These are phyloP conservation scores for Xerocomellus dryophilus DNA, from an alignment of 768 basidiomycete genomes.

Conservation along the genomic window DNA sequence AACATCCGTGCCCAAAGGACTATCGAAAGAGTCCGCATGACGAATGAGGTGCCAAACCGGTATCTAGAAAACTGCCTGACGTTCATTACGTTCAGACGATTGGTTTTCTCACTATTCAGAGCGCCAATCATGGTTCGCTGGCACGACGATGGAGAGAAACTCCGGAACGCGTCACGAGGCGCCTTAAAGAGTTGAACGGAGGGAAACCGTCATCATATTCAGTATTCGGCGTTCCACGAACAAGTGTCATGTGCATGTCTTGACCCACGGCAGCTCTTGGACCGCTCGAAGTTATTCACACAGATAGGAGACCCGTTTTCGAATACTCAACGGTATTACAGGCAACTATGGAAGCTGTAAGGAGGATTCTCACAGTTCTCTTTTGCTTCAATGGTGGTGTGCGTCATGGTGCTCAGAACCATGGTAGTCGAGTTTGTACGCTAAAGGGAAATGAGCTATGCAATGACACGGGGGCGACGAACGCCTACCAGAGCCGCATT, in stretches of 20 bases:
- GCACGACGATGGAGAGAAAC: no score
- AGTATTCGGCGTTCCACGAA: not conserved
- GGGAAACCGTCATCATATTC: not conserved
- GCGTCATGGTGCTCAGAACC: slow-evolving; percentile 50
- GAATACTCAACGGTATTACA: slow-evolving; percentile 11
- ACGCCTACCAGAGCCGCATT: slow-evolving; percentile 86
- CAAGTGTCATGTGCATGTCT: not conserved
- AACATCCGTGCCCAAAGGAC: no score
- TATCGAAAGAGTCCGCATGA: not conserved
- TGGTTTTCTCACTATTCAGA: not conserved
- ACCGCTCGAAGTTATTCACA: not conserved
- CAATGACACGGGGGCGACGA: not conserved
- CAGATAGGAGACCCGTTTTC: not conserved
- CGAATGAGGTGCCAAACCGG: not conserved
- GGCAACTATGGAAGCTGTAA: slow-evolving; percentile 17
- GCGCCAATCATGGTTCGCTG: no score
- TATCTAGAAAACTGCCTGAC: not conserved
- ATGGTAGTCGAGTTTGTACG: slow-evolving; percentile 72
- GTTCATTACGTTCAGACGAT: not conserved
- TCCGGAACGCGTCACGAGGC: not conserved
- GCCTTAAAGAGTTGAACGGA: not conserved
- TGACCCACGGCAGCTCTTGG: not conserved
- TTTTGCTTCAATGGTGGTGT: slow-evolving; percentile 42
- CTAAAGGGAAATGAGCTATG: slow-evolving; percentile 37
- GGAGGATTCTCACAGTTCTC: not conserved